phyloP scores from a whole-genome alignment of 2,329 filamentous ascomycete genomes.

The Alternaria conjuncta region DNA sequence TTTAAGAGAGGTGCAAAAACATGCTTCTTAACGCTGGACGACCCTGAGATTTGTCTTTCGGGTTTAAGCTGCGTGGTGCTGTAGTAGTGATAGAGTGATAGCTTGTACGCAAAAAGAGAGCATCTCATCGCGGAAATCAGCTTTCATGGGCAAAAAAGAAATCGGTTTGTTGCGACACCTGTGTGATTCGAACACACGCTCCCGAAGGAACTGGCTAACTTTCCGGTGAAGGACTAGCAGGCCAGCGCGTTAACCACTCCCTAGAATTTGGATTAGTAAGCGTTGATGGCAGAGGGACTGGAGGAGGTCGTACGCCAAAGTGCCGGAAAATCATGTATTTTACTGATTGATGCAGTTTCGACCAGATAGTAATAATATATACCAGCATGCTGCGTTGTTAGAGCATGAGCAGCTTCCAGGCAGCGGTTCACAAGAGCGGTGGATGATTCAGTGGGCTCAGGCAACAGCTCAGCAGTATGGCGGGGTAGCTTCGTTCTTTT shows the following conservation, averaged over 20 bases:
- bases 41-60: too few species aligned
- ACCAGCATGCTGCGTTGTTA: too few species aligned
- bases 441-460: not conserved
- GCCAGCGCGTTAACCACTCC: slow-evolving; percentile 36
- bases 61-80: too few species aligned
- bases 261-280: not conserved
- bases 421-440: not conserved
- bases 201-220: slow-evolving; percentile 37
- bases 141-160: slow-evolving; percentile 14
- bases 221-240: slow-evolving; percentile 25
- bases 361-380: not conserved
- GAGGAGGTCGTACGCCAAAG: slow-evolving; percentile 7
- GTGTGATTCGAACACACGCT: slow-evolving; percentile 39
- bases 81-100: too few species aligned
- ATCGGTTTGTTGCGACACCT: slow-evolving; percentile 25
- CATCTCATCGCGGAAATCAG: too few species aligned
- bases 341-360: not conserved
- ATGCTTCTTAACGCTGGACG: too few species aligned
- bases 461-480: not conserved
- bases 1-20: too few species aligned
- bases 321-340: not conserved
- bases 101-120: too few species aligned
- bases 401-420: not conserved
- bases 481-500: not conserved
- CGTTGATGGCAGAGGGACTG: too few species aligned